Conservation (phyloP, 768 basidiomycete genomes). For the Chalciporus sphaerocephalus region DNA sequence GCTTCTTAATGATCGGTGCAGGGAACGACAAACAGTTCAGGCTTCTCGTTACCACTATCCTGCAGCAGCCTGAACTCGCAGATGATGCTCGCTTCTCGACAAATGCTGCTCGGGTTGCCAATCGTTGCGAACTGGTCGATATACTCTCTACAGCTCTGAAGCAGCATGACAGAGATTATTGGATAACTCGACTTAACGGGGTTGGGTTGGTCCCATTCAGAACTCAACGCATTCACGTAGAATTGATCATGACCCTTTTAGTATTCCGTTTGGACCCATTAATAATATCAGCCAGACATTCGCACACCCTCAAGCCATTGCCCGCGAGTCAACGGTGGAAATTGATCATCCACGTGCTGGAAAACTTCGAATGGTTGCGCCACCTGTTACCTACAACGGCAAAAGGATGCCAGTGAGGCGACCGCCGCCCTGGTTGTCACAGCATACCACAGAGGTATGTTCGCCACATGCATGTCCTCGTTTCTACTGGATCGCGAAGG, state of each 20-base stretch:
- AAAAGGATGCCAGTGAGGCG: conserved; percentile 66
- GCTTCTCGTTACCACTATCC: conserved; percentile 57
- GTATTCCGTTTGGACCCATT: conserved; percentile 86
- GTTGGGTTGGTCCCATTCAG: conserved; percentile 55
- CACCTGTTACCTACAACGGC: conserved; percentile 80
- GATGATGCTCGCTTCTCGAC: conserved; percentile 62
- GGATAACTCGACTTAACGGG: conserved; percentile 73
- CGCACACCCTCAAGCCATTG: conserved; percentile 79
- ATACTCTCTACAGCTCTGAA: conserved; percentile 62
- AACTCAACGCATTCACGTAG: conserved; percentile 6
- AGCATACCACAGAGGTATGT: conserved; percentile 74
- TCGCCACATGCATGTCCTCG: conserved; percentile 2
- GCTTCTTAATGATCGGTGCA: conserved; percentile 90
- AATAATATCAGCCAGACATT: conserved; percentile 90
- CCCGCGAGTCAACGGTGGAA: conserved; percentile 70
- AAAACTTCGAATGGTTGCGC: conserved; percentile 72
- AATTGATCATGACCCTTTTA: conserved; percentile 26
- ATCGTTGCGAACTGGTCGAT: conserved; percentile 64
- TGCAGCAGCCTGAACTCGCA: conserved; percentile 56
- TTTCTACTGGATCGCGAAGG: conserved; percentile 1
- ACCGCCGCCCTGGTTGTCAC: conserved; percentile 84
- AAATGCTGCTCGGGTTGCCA: conserved; percentile 71
- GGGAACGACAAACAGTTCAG: conserved; percentile 89
- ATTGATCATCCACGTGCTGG: conserved; percentile 78
- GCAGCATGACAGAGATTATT: conserved; percentile 58